Conservation (phyloP, 2,329 filamentous ascomycete genomes). For the Penicillium brevicompactum region DNA sequence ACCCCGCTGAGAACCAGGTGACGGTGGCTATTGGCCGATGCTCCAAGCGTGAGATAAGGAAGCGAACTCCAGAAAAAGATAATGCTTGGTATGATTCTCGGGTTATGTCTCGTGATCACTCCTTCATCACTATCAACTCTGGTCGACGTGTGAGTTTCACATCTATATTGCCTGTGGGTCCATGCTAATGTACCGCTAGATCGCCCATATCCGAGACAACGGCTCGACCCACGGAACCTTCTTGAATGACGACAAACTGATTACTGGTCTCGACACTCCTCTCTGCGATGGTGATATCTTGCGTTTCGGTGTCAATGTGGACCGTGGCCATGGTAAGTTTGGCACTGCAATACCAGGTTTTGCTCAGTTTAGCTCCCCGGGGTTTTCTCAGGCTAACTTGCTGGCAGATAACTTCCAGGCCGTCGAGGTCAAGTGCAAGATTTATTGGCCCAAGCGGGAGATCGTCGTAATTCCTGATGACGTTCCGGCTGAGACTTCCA, state of each 20-base stretch:
- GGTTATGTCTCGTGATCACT: constrained; percentile 52
- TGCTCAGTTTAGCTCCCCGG: no score
- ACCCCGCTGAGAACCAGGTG: constrained; percentile 30
- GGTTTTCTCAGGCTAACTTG: neutral
- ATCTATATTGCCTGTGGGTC: neutral
- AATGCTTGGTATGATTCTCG: constrained; percentile 51
- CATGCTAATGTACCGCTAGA: constrained; percentile 29
- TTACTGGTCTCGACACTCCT: constrained; percentile 38
- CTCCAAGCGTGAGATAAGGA: constrained; percentile 42
- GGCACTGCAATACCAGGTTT: neutral
- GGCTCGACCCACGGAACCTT: constrained; percentile 66
- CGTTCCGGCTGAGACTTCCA: neutral
- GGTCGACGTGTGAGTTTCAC: constrained; percentile 31
- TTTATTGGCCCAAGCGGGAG: constrained; percentile 31
- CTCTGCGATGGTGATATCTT: constrained; percentile 42
- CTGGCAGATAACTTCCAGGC: constrained; percentile 34
- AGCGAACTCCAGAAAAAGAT: constrained; percentile 35
- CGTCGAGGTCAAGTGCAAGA: constrained; percentile 33
- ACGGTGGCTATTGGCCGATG: constrained; percentile 43
- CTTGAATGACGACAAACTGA: constrained; percentile 52
- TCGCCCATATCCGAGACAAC: constrained; percentile 55
- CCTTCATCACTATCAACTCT: constrained; percentile 33
- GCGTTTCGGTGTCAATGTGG: constrained; percentile 53
- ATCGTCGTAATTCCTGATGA: constrained; percentile 9
- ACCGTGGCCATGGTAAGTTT: constrained; percentile 47